These are phyloP conservation scores for Limnanthes douglasii DNA, from an alignment of 345 rosid genomes.

Conservation along the genomic window DNA sequence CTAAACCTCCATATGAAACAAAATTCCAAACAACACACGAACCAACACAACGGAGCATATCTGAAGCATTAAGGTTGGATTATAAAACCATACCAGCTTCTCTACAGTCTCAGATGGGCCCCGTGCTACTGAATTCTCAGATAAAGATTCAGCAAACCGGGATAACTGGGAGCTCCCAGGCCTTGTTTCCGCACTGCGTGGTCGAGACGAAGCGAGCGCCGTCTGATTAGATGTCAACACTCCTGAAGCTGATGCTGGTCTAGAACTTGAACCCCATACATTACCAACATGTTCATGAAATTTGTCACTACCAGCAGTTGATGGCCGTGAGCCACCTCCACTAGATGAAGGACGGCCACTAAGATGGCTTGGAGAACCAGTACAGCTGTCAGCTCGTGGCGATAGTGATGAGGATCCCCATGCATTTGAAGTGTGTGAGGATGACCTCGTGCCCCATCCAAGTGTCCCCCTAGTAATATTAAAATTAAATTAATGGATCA, in stretches of 20 bases:
- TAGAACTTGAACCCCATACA: conserved; percentile 70
- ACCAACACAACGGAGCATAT: too few relatives aligned
- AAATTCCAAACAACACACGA: too few relatives aligned
- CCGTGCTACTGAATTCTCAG: conserved; percentile 63
- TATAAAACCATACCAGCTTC: conserved; percentile 39
- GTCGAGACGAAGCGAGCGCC: conserved; percentile 53
- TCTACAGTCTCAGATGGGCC: conserved; percentile 31
- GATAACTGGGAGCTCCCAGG: conserved; percentile 97
- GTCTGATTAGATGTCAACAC: conserved; percentile 57
- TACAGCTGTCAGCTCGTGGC: conserved; percentile 57
- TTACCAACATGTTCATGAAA: conserved; percentile 37
- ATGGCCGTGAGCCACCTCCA: conserved; percentile 86
- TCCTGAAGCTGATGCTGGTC: conserved; percentile 97
- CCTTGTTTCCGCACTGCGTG: conserved; percentile 97
- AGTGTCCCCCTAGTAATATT: conserved; percentile 58
- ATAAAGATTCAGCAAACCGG: conserved; percentile 76
- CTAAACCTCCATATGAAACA: too few relatives aligned
- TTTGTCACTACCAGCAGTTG: conserved; percentile 84
- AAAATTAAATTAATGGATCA: conserved; percentile 1
- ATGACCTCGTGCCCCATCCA: conserved; percentile 85
- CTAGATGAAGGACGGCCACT: conserved; percentile 94
- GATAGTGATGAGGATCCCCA: conserved; percentile 76
- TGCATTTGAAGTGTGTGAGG: conserved; percentile 60
- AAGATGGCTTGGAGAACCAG: conserved; percentile 64
- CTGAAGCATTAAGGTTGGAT: too few relatives aligned